Evolutionary conservation across 2,329 filamentous ascomycete genomes (phyloP).

Genomic region (Ceratocystis cubensis): DNA sequence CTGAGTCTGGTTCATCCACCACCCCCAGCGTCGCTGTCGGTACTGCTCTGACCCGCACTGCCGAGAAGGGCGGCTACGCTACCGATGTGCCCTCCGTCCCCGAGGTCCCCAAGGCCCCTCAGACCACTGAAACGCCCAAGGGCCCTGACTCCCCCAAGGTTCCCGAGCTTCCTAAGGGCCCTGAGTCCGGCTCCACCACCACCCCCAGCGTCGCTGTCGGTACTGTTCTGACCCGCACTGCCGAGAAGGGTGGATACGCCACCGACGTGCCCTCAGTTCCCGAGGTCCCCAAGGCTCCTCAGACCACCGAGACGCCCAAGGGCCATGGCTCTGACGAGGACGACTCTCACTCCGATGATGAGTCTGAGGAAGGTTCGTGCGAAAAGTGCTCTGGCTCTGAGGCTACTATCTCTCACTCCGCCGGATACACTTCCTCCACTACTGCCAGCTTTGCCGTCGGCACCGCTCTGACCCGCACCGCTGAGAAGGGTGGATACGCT

Average conservation of each 20-base stretch:
- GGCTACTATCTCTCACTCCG: no score
- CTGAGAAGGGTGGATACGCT: background rate
- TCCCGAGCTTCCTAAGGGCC: background rate
- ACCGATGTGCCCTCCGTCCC: background rate
- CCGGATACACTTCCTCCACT: background rate
- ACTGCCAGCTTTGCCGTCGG: background rate
- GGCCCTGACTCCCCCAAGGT: background rate
- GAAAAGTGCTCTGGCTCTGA: no score
- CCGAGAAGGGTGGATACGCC: background rate
- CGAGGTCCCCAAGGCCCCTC: background rate
- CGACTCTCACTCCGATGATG: no score
- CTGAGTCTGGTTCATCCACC: accelerated
- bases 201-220: background rate
- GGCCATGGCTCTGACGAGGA: no score
- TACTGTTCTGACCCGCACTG: background rate
- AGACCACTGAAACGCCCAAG: background rate
- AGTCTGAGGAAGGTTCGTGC: no score
- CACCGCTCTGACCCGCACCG: background rate
- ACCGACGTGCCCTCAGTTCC: background rate
- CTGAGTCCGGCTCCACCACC: background rate
- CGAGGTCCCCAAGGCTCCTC: background rate
- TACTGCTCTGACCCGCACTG: background rate
- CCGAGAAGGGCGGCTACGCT: background rate
- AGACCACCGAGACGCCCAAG: background rate
- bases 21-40: background rate